Evolutionary conservation across 2,329 filamentous ascomycete species (phyloP).

Genomic region (Fusarium camptoceras): DNA sequence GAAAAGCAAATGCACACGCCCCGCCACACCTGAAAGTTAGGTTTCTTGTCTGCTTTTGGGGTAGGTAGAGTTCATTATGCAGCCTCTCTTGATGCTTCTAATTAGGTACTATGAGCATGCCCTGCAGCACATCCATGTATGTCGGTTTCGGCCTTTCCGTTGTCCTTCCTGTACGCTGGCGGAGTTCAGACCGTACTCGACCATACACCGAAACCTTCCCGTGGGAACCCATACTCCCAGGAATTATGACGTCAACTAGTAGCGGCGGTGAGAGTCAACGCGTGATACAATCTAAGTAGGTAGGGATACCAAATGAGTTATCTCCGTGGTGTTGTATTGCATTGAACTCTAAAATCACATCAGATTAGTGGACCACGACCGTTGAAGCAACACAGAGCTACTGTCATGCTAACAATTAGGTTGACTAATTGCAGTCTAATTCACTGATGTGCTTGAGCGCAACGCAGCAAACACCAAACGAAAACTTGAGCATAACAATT

Average conservation of each 20-base stretch:
- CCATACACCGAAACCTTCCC: background rate
- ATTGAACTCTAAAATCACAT: constrained; percentile 2
- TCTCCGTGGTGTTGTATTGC: constrained; percentile 15
- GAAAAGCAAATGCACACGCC: constrained; percentile 20
- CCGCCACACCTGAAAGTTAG: constrained; percentile 14
- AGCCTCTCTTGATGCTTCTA: constrained; percentile 10
- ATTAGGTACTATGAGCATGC: background rate
- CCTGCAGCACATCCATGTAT: constrained; percentile 10
- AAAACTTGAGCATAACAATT: background rate
- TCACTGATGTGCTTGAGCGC: background rate
- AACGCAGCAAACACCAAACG: background rate
- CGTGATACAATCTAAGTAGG: background rate
- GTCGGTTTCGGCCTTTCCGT: constrained; percentile 11
- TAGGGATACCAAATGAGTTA: background rate
- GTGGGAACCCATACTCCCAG: background rate
- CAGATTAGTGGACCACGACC: background rate
- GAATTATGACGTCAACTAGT: constrained; percentile 15
- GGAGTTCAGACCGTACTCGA: background rate
- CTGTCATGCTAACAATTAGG: background rate
- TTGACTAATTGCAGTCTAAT: background rate
- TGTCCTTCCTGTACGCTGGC: background rate
- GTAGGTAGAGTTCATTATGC: background rate
- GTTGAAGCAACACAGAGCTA: background rate
- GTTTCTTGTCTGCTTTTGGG: background rate
- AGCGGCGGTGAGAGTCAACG: constrained; percentile 21